phyloP scores from a whole-genome alignment of 805 yeast species.

The Yarrowia divulgata region DNA sequence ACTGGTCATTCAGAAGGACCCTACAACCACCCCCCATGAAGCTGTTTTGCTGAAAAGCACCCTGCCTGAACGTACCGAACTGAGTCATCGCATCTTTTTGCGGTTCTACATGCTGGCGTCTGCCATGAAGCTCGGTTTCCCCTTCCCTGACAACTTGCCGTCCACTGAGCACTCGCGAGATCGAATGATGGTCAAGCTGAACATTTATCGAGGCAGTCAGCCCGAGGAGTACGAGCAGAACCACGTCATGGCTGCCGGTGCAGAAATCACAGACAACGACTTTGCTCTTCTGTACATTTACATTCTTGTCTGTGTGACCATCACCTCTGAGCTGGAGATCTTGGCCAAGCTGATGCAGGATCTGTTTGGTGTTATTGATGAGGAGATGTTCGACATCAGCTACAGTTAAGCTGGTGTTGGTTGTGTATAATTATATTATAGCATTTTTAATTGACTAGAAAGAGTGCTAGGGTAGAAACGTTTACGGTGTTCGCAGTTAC shows the following conservation, averaged over 20 bases:
- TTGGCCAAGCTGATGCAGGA: constrained; percentile 63
- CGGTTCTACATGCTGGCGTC: constrained; percentile 72
- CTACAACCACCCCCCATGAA: constrained; percentile 61
- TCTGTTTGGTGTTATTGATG: constrained; percentile 70
- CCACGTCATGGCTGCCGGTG: background rate
- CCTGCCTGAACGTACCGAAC: constrained; percentile 63
- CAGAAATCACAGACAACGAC: constrained; percentile 63
- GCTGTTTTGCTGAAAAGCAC: constrained; percentile 61
- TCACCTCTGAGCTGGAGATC: constrained; percentile 68
- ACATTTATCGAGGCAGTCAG: constrained; percentile 57
- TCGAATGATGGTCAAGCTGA: constrained; percentile 68
- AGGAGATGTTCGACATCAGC: constrained; percentile 61
- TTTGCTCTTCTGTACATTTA: constrained; percentile 80
- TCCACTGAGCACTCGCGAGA: constrained; percentile 78
- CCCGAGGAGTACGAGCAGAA: constrained; percentile 25
- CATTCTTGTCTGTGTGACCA: constrained; percentile 71
- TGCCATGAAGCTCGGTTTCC: constrained; percentile 75
- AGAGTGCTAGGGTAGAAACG: too few species aligned
- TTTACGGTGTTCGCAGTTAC: too few species aligned
- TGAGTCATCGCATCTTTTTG: constrained; percentile 74
- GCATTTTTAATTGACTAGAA: too few species aligned
- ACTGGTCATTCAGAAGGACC: constrained; percentile 70
- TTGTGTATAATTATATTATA: too few species aligned
- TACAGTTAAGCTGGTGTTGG: constrained; percentile 2
- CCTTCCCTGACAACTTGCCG: constrained; percentile 78